Conservation (phyloP, 108 stramenopile genomes). For the Mediolabrus comicus region DNA sequence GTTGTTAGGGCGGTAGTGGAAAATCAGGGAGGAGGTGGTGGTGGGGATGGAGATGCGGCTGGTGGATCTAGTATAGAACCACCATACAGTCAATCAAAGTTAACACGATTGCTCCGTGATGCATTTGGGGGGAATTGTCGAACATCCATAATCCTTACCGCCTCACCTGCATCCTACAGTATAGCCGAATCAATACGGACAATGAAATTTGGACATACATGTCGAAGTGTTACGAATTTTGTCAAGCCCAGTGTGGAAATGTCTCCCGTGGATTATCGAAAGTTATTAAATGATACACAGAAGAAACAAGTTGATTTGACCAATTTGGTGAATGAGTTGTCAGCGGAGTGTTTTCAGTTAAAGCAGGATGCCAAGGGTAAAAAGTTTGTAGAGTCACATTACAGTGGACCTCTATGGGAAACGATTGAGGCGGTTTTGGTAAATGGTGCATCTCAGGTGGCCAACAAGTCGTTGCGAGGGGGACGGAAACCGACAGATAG, state of each 20-base stretch:
- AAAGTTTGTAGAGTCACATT: constrained; percentile 36
- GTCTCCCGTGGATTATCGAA: constrained; percentile 48
- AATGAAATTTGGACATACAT: constrained; percentile 73
- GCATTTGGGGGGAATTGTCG: constrained; percentile 88
- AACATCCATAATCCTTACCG: constrained; percentile 80
- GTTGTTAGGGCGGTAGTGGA: constrained; percentile 69
- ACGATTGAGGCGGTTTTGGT: constrained; percentile 52
- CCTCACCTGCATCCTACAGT: constrained; percentile 79
- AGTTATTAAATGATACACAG: constrained; percentile 57
- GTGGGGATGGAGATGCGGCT: constrained; percentile 31
- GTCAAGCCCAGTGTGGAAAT: constrained; percentile 47
- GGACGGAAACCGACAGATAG: constrained; percentile 1
- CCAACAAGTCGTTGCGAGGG: constrained; percentile 12
- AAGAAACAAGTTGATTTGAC: constrained; percentile 59
- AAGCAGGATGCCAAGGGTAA: constrained; percentile 46
- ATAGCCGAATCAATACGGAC: constrained; percentile 84
- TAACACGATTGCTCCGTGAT: constrained; percentile 76
- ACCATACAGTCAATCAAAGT: constrained; percentile 72
- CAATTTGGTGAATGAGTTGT: constrained; percentile 58
- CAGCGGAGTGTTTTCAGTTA: constrained; percentile 62
- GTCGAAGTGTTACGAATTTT: constrained; percentile 54
- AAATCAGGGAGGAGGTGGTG: constrained; percentile 46
- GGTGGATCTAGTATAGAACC: constrained; percentile 18
- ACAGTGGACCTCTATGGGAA: constrained; percentile 49
- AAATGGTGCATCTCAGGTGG: constrained; percentile 32